phyloP scores from a whole-genome alignment of 257 asterid genomes.

The Linaria vulgaris region DNA sequence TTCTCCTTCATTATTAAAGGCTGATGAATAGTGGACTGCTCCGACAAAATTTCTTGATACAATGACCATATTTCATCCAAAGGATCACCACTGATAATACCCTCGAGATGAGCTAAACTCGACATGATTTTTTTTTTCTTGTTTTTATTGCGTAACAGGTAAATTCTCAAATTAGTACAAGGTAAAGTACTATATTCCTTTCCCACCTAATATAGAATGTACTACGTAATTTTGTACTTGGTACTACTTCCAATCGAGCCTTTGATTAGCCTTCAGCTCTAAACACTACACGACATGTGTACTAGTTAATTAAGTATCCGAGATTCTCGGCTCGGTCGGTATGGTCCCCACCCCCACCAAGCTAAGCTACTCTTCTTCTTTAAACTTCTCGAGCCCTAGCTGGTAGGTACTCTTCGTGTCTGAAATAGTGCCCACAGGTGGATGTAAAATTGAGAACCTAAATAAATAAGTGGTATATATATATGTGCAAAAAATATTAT shows the following conservation, averaged over 20 bases:
- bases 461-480: too few relatives aligned
- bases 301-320: neutral
- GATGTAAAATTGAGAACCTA: too few relatives aligned
- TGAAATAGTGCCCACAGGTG: too few relatives aligned
- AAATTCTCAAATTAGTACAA: too few relatives aligned
- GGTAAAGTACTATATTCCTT: too few relatives aligned
- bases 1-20: too few relatives aligned
- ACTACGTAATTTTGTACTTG: conserved; percentile 3
- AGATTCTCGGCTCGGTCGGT: conserved; percentile 11
- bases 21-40: too few relatives aligned
- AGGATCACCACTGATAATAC: neutral
- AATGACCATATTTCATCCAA: conserved; percentile 21
- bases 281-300: too few relatives aligned
- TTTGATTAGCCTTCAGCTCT: too few relatives aligned
- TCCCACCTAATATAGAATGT: neutral
- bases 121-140: conserved; percentile 5
- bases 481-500: too few relatives aligned
- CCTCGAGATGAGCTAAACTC: neutral
- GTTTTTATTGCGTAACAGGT: too few relatives aligned
- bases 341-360: neutral
- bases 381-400: conserved; percentile 23
- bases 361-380: neutral
- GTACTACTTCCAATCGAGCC: too few relatives aligned
- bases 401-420: neutral
- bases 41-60: conserved; percentile 13